phyloP scores from a whole-genome alignment of 140 eudicot genomes.

The Oenanthe javanica region DNA sequence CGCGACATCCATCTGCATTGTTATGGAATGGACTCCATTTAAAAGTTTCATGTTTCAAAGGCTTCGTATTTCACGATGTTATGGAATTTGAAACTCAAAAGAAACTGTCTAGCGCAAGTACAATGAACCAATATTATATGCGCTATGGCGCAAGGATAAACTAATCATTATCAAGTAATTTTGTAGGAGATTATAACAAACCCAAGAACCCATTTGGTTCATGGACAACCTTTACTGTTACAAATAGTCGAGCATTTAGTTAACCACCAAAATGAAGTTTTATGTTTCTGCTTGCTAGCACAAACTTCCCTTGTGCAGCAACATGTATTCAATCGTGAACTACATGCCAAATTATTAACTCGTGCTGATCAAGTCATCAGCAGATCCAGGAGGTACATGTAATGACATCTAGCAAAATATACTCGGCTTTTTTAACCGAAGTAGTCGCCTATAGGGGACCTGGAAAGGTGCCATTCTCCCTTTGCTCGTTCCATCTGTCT shows the following conservation, averaged over 20 bases:
- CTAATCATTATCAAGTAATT: not conserved
- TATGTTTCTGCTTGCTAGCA: conserved; percentile 3
- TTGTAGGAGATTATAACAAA: not conserved
- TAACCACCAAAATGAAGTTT: not conserved
- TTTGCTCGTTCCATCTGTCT: conserved; percentile 73
- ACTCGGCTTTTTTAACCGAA: not conserved
- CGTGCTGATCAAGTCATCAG: not conserved
- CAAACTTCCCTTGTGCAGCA: not conserved
- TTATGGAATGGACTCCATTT: too few species aligned
- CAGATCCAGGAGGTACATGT: not conserved
- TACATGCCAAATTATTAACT: conserved; percentile 7
- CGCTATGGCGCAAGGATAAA: not conserved
- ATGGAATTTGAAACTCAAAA: not conserved
- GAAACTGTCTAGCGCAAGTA: not conserved
- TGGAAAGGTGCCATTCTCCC: conserved; percentile 76
- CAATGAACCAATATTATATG: not conserved
- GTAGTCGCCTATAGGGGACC: conserved; percentile 50
- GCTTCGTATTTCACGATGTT: not conserved
- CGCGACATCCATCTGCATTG: too few species aligned
- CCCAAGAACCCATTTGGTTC: conserved; percentile 1
- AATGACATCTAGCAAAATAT: not conserved
- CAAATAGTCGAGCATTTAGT: not conserved
- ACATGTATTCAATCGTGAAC: not conserved
- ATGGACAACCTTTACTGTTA: not conserved
- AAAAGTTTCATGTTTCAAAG: too few species aligned